phyloP scores from a whole-genome alignment of 2,329 filamentous ascomycete genomes.

The Cytospora paraplurivora region DNA sequence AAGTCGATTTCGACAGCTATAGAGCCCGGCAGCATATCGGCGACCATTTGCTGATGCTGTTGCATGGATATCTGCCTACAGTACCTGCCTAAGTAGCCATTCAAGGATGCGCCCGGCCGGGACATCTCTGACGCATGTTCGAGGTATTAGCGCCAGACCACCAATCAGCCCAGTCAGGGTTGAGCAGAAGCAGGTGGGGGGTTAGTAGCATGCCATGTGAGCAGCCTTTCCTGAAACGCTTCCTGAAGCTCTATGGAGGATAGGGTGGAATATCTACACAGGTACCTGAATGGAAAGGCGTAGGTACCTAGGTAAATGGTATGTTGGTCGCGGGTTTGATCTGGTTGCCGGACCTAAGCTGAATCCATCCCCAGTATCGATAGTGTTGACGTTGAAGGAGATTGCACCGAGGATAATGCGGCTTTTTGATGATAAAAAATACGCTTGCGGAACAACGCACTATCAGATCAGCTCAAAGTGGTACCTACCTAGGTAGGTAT shows the following conservation, averaged over 20 bases:
- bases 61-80: conserved; percentile 11
- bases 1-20: background rate
- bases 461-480: too few species aligned
- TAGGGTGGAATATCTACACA: background rate
- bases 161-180: background rate
- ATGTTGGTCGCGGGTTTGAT: conserved; percentile 14
- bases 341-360: conserved; percentile 7
- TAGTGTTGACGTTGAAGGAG: conserved; percentile 4
- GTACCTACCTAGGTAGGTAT: too few species aligned
- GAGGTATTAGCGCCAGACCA: conserved; percentile 10
- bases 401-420: background rate
- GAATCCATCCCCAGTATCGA: conserved; percentile 10
- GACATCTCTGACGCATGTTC: conserved; percentile 14
- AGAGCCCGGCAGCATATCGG: conserved; percentile 8
- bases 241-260: background rate
- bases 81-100: conserved; percentile 4
- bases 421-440: background rate
- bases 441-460: too few species aligned
- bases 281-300: background rate
- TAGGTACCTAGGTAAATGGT: background rate
- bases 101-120: conserved; percentile 21
- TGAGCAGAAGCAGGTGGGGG: background rate
- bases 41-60: conserved; percentile 9
- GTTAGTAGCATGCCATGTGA: conserved; percentile 12
- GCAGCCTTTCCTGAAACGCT: conserved; percentile 14